These are phyloP conservation scores for Hirsutella thompsonii DNA, from an alignment of 2,329 filamentous ascomycete genomes.

Conservation along the genomic window DNA sequence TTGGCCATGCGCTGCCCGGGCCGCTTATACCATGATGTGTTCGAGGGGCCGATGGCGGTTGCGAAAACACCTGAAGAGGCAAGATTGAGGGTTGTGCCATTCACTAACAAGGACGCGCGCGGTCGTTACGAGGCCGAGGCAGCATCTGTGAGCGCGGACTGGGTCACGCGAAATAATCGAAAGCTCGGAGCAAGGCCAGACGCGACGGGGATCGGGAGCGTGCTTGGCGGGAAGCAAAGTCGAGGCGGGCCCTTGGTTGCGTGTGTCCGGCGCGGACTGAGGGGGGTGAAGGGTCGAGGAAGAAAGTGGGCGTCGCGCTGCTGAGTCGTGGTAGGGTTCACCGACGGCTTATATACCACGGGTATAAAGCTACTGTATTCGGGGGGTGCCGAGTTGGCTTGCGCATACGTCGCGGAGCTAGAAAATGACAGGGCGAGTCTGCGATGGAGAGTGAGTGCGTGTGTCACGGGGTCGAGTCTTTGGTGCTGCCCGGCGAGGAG, in stretches of 20 bases:
- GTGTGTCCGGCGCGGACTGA: neutral
- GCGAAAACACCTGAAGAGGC: neutral
- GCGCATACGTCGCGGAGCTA: too few species aligned
- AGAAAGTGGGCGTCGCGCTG: neutral
- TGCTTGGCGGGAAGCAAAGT: too few species aligned
- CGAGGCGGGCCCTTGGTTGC: too few species aligned
- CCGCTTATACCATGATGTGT: slow-evolving; percentile 5
- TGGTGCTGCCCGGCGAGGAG: too few species aligned
- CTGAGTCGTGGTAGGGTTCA: neutral
- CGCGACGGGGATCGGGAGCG: neutral
- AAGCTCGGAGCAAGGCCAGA: slow-evolving; percentile 8
- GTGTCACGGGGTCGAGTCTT: too few species aligned
- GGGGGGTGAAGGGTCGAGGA: neutral
- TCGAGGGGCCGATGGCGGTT: slow-evolving; percentile 1
- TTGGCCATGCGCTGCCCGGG: neutral
- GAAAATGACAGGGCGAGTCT: too few species aligned
- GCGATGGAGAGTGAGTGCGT: too few species aligned
- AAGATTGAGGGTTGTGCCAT: slow-evolving; percentile 1
- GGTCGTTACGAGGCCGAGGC: neutral
- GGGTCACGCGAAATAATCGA: slow-evolving; percentile 3
- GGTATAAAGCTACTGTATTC: too few species aligned
- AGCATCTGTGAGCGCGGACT: slow-evolving; percentile 1
- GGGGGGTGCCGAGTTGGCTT: too few species aligned
- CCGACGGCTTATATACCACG: slow-evolving; percentile 6
- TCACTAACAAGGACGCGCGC: neutral